phyloP scores from a whole-genome alignment of 2,329 filamentous ascomycete species.

The Albophoma yamanashiensis region DNA sequence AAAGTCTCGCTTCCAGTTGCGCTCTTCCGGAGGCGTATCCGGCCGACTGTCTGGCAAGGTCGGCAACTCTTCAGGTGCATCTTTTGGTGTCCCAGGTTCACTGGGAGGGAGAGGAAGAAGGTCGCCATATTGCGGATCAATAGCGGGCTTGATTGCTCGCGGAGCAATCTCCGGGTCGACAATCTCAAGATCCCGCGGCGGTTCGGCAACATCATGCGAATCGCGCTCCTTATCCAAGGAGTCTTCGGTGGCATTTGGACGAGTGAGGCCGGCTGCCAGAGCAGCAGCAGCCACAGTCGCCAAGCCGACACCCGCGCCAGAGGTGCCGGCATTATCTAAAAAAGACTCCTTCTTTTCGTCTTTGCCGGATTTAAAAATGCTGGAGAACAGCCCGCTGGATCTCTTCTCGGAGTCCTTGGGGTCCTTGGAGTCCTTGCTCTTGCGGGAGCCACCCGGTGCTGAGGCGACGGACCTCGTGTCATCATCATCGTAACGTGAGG shows the following conservation, averaged over 20 bases:
- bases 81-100: conserved; percentile 37
- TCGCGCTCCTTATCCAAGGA: conserved; percentile 25
- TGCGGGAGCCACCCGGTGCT: conserved; percentile 17
- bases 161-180: conserved; percentile 48
- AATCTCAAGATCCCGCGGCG: conserved; percentile 20
- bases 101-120: conserved; percentile 54
- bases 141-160: conserved; percentile 50
- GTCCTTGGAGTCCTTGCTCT: conserved; percentile 18
- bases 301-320: conserved; percentile 59
- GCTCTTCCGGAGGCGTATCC: conserved; percentile 41
- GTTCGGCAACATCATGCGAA: conserved; percentile 11
- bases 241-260: conserved; percentile 35
- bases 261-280: conserved; percentile 24
- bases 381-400: conserved; percentile 35
- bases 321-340: conserved; percentile 62
- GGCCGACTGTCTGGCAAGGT: conserved; percentile 50
- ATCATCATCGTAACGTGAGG: conserved; percentile 31
- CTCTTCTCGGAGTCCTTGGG: conserved; percentile 22
- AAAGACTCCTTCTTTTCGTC: conserved; percentile 45
- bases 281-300: conserved; percentile 35
- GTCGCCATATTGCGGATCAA: conserved; percentile 56
- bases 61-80: conserved; percentile 31
- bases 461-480: conserved; percentile 25
- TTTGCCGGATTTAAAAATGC: conserved; percentile 33
- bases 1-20: conserved; percentile 26